Evolutionary conservation across 257 asterid genomes (phyloP).

Genomic region (Petunia axillaris): DNA sequence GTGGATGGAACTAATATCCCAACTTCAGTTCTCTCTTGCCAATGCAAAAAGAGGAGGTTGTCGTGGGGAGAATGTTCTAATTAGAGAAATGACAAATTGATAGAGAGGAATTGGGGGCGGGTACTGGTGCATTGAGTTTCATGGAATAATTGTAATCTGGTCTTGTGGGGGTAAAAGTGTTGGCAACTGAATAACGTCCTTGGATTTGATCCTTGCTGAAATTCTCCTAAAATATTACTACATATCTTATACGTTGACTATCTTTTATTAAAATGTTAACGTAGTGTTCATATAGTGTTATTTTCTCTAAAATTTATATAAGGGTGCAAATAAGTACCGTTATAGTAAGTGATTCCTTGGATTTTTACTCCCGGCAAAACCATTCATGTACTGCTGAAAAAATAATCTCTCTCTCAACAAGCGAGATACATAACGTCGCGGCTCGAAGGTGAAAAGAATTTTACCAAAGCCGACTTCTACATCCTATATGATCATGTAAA

Average conservation of each 20-base stretch:
- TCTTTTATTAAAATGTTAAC: too few relatives aligned
- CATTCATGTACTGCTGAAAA: too few relatives aligned
- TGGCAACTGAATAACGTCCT: background rate
- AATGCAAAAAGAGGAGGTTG: background rate
- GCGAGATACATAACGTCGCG: background rate
- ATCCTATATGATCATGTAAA: too few relatives aligned
- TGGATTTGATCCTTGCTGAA: constrained; percentile 4
- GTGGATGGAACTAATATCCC: background rate
- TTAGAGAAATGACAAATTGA: background rate
- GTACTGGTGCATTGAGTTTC: background rate
- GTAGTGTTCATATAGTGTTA: too few relatives aligned
- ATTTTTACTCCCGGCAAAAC: too few relatives aligned
- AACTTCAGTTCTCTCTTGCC: background rate
- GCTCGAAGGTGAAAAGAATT: too few relatives aligned
- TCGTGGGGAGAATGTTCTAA: background rate
- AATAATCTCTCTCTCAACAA: too few relatives aligned
- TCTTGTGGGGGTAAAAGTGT: constrained; percentile 10
- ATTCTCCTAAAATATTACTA: background rate
- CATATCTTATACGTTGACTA: too few relatives aligned
- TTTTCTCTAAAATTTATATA: too few relatives aligned
- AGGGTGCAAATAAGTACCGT: too few relatives aligned
- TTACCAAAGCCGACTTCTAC: too few relatives aligned
- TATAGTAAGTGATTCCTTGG: too few relatives aligned
- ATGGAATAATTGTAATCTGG: constrained; percentile 16
- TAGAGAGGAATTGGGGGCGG: constrained; percentile 2